Percentiles rank a stretch among this genome's conserved stretches.
phyloP scores from a whole-genome alignment of 164 flowering plant genomes.

The Dillenia turbinata region DNA sequence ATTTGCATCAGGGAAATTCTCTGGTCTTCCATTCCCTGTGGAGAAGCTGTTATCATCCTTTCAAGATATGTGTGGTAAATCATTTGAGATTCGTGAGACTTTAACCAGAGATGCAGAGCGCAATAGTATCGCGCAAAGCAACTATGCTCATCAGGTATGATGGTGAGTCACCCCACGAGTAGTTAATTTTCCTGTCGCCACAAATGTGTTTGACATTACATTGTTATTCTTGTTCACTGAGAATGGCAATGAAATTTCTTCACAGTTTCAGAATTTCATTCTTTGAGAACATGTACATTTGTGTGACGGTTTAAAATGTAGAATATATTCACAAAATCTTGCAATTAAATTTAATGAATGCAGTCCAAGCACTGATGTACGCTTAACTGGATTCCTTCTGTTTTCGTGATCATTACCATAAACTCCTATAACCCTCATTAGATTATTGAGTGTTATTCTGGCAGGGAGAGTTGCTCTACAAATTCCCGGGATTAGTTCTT shows the following conservation, averaged over 20 bases:
- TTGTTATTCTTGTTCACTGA: not conserved
- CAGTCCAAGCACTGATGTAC: no score
- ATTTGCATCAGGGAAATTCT: constrained; percentile 20
- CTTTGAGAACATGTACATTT: not conserved
- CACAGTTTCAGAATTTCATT: not conserved
- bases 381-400: no score
- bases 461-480: constrained; percentile 31
- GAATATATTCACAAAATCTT: no score
- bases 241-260: not conserved
- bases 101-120: not conserved
- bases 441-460: not conserved
- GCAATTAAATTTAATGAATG: no score
- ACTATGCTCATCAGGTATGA: constrained; percentile 61
- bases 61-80: constrained; percentile 3
- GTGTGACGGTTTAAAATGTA: not conserved
- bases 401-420: no score
- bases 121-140: constrained; percentile 10
- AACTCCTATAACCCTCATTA: not conserved
- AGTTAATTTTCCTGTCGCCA: not conserved
- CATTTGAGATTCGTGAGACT: constrained; percentile 3
- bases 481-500: constrained; percentile 24
- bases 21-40: constrained; percentile 8
- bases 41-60: constrained; percentile 10
- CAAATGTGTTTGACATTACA: not conserved
- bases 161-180: constrained; percentile 46